These are phyloP conservation scores for Vitis hybrid DNA, from an alignment of 177 flowering plant species.

Conservation along the genomic window DNA sequence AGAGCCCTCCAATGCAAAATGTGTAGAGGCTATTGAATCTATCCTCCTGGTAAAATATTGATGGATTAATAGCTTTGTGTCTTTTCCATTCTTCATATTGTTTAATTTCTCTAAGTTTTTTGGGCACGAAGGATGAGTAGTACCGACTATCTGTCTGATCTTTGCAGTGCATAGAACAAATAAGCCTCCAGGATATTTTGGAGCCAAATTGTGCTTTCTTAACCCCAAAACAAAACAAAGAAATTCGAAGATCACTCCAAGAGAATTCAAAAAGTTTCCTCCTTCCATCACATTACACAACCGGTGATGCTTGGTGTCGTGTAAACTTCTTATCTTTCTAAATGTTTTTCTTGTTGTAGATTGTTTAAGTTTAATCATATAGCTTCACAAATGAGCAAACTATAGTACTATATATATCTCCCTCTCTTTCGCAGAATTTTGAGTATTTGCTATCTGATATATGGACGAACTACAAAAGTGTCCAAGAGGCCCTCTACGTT, in stretches of 20 bases:
- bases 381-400: too few species aligned
- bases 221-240: background rate
- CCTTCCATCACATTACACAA: background rate
- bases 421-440: constrained; percentile 12
- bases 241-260: constrained; percentile 1
- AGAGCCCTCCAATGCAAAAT: too few species aligned
- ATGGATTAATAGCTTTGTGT: too few species aligned
- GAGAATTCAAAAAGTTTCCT: background rate
- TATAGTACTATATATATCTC: too few species aligned
- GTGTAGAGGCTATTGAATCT: too few species aligned
- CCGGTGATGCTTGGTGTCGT: background rate
- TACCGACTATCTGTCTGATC: background rate
- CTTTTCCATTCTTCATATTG: background rate
- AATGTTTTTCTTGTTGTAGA: background rate
- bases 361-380: background rate
- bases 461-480: constrained; percentile 29
- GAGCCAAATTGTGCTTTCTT: constrained; percentile 9
- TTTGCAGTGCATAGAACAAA: constrained; percentile 12
- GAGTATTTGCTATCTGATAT: constrained; percentile 12
- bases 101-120: background rate
- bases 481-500: constrained; percentile 25
- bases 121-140: background rate
- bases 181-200: constrained; percentile 7
- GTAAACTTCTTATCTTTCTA: background rate
- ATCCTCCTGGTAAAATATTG: too few species aligned